Conservation (phyloP, 2,329 filamentous ascomycete species). For the Trichoderma arundinaceum region DNA sequence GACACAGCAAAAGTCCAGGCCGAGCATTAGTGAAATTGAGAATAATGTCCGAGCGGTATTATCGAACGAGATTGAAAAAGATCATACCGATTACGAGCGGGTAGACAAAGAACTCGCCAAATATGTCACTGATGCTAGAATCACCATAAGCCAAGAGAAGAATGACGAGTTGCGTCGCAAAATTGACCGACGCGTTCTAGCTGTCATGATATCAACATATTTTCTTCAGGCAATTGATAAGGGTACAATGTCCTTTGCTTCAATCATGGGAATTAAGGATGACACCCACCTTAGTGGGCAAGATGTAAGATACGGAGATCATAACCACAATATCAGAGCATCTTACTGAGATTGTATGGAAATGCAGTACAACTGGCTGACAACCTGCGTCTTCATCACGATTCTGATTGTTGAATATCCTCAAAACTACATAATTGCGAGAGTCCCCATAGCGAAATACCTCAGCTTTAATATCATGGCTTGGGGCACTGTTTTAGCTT, state of each 20-base stretch:
- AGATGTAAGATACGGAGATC: slow-evolving; percentile 3
- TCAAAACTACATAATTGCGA: slow-evolving; percentile 20
- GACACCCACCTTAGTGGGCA: slow-evolving; percentile 10
- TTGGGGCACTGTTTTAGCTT: slow-evolving; percentile 19
- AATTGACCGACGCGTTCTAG: slow-evolving; percentile 20
- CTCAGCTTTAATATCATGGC: slow-evolving; percentile 23
- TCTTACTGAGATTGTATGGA: not conserved
- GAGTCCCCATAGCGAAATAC: slow-evolving; percentile 21
- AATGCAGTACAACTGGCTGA: slow-evolving; percentile 21
- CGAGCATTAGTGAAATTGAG: slow-evolving; percentile 7
- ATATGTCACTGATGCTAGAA: slow-evolving; percentile 10
- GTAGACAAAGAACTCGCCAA: slow-evolving; percentile 19
- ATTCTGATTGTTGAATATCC: slow-evolving; percentile 23
- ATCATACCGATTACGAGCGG: slow-evolving; percentile 11
- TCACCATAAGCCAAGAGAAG: slow-evolving; percentile 18
- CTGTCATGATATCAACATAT: slow-evolving; percentile 16
- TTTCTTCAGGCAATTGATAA: slow-evolving; percentile 24
- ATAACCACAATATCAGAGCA: no score
- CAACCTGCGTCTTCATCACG: slow-evolving; percentile 21
- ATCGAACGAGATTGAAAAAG: slow-evolving; percentile 6
- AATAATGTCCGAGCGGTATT: not conserved
- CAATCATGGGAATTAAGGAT: slow-evolving; percentile 17
- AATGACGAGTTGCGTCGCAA: slow-evolving; percentile 15
- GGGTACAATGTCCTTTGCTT: slow-evolving; percentile 26
- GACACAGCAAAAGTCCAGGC: slow-evolving; percentile 8